Evolutionary conservation across 441 rosid genomes (phyloP).

Genomic region (Metrosideros polymorpha): DNA sequence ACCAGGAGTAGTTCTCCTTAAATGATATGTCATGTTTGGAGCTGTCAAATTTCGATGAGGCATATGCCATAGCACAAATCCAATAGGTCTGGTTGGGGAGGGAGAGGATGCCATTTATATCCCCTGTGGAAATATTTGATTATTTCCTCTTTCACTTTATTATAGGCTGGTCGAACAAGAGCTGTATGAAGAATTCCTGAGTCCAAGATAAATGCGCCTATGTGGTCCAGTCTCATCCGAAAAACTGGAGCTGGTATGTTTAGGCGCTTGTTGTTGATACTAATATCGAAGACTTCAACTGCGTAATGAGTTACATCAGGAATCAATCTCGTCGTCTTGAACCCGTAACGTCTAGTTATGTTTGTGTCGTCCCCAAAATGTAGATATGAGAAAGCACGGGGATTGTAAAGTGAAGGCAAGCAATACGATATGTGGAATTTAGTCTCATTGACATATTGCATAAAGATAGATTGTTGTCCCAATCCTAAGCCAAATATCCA

Average conservation of each 20-base stretch:
- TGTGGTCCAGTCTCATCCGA: background rate
- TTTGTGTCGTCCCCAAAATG: background rate
- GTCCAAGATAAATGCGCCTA: background rate
- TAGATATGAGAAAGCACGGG: background rate
- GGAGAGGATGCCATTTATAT: background rate
- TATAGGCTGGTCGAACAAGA: background rate
- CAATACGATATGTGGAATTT: background rate
- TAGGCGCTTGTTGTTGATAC: background rate
- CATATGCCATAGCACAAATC: background rate
- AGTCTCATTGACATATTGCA: background rate
- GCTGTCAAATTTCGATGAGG: background rate
- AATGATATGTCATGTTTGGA: background rate
- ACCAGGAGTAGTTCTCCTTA: background rate
- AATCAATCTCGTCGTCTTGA: background rate
- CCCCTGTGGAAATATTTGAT: background rate
- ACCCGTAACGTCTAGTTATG: too few species aligned
- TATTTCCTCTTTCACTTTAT: background rate
- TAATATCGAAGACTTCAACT: background rate
- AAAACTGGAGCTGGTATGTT: background rate
- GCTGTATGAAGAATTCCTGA: background rate
- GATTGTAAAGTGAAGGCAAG: background rate
- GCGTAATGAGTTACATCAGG: background rate
- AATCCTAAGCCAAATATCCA: background rate
- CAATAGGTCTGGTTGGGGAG: background rate
- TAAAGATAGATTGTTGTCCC: background rate